Base-by-base conservation (phyloP, 805 yeast genomes). In the Kodamaea restingae region DNA sequence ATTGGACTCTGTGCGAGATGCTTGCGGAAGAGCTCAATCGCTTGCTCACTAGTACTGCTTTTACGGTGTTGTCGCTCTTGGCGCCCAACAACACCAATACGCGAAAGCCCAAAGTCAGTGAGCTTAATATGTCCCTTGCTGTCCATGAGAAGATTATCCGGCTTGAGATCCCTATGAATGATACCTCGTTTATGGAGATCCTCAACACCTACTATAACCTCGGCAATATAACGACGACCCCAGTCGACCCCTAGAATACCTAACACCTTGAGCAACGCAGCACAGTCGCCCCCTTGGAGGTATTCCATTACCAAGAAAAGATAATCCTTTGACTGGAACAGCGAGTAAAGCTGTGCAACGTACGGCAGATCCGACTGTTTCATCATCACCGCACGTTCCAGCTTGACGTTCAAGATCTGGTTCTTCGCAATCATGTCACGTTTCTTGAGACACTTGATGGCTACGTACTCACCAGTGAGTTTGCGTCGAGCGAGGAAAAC, bases 361-460 rank as follows among this genome's bases (percentile, higher is more conserved):
- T 84, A 88, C 0, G 96, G 95, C 27, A 91, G 84, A 46, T 88
- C 91, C 2, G 95, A 78, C 55, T 93, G 98, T 2, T 95, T 81
- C 95, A 93, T 93, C 88, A 93, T 82, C n/a, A 91, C 91, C 0
- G 97, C 96, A 32, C 98, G 68, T 58, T 95, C 99, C 1, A 96
- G 85, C 52, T 84, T 85, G 22, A 95, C 96, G 56, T 93, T 93
- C 15, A 90, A 80, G 4, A 91, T 91, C 65, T 93, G 98, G 68
- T 95, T 95, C 63, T 91, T 93, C 2, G 96, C 91, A 44, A 93
- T 81, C 98, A 93, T 93, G 60, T 93, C 98, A 3, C 95, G 76
- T 60, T 93, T 93, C 51, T 81, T 86, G 45, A 93, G 65, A 10
- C 88, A 93, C 58, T 93, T 93, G 46, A 93, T 88, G 0, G 99